These are phyloP conservation scores for Xylaria nigripes DNA, from an alignment of 495 filamentous ascomycete genomes.

Conservation along the genomic window DNA sequence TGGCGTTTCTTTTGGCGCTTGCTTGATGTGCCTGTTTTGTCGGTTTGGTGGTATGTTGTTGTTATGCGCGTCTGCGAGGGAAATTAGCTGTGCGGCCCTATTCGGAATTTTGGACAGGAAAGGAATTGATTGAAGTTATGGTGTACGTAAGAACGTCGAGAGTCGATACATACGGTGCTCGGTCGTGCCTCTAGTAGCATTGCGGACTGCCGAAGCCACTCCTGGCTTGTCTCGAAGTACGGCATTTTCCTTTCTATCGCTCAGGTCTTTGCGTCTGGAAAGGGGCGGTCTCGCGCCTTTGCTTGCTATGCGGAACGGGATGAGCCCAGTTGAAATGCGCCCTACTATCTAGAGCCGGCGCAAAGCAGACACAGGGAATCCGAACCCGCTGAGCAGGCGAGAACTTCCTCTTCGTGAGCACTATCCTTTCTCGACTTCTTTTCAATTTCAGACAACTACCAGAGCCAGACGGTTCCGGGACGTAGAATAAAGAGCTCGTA, in stretches of 20 bases:
- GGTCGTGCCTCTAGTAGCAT: conserved; percentile 43
- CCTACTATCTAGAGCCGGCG: background rate
- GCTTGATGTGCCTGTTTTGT: conserved; percentile 32
- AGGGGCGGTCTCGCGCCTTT: background rate
- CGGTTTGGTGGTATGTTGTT: conserved; percentile 68
- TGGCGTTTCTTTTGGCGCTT: conserved; percentile 18
- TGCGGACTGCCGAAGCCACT: conserved; percentile 44
- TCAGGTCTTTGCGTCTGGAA: background rate
- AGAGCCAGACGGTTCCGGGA: background rate
- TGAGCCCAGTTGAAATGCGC: background rate
- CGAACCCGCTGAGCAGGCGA: background rate
- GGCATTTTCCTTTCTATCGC: conserved; percentile 33
- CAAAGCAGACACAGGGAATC: background rate
- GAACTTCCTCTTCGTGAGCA: background rate
- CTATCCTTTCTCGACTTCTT: background rate
- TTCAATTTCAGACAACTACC: background rate
- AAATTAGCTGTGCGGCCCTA: too few relatives aligned
- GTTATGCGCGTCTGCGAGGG: conserved; percentile 67
- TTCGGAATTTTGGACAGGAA: background rate
- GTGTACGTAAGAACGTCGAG: background rate
- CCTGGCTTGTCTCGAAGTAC: conserved; percentile 45
- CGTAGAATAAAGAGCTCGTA: background rate
- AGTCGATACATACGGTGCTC: conserved; percentile 29
- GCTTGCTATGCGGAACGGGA: background rate
- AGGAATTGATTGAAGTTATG: background rate